A percentile compares a stretch with the other conserved stretches of the same genome.
Conservation (phyloP, 2,329 filamentous ascomycete species). For the Blastomyces gilchristii region DNA sequence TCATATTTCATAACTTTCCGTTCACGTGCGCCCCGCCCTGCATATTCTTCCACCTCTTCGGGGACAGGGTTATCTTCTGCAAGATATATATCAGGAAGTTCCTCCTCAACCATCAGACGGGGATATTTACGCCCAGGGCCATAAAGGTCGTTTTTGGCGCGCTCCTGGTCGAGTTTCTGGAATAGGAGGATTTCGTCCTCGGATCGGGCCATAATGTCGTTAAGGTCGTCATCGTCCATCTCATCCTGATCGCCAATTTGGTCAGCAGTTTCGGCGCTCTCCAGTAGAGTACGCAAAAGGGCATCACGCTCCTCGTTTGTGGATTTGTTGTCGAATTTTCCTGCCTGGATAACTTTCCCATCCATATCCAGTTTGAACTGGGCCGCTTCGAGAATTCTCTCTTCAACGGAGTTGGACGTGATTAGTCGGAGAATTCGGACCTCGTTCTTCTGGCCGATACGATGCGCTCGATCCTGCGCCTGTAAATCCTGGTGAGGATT, state of each 20-base stretch:
- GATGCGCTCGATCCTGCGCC: conserved; percentile 98
- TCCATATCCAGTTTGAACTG: conserved; percentile 99
- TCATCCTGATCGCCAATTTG: conserved; percentile 71
- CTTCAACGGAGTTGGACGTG: conserved; percentile 92
- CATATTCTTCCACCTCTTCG: conserved; percentile 66
- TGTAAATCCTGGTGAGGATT: conserved; percentile 99
- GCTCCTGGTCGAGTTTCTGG: conserved; percentile 71
- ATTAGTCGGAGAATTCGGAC: conserved; percentile 93
- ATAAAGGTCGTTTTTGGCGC: conserved; percentile 56
- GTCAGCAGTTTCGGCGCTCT: conserved; percentile 60
- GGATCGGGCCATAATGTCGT: conserved; percentile 81
- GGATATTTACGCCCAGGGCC: conserved; percentile 59
- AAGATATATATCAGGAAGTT: conserved; percentile 90
- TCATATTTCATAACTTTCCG: conserved; percentile 91
- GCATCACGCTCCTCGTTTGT: conserved; percentile 97
- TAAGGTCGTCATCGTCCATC: conserved; percentile 97
- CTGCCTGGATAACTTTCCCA: conserved; percentile 97
- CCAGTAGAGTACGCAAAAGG: conserved; percentile 84
- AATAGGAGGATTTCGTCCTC: conserved; percentile 71
- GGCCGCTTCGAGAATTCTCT: conserved; percentile 94
- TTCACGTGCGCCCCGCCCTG: conserved; percentile 87
- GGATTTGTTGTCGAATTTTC: conserved; percentile 99
- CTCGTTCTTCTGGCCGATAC: conserved; percentile 99
- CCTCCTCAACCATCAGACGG: conserved; percentile 75
- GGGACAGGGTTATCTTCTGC: conserved; percentile 70